phyloP scores from a whole-genome alignment of 75 land plant species.

The Selaginella tamariscina region DNA sequence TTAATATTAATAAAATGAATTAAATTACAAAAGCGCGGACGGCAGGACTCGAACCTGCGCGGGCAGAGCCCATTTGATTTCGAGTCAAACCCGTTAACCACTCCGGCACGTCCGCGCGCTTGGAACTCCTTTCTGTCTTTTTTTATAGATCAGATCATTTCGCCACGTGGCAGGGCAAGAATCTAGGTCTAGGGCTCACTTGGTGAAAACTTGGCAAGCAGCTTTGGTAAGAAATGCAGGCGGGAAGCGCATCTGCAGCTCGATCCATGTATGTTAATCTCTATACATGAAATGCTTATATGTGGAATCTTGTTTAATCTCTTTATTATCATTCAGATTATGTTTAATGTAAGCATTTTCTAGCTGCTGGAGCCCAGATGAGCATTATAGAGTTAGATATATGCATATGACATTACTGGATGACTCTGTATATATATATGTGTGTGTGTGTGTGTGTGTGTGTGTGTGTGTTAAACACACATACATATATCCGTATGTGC shows the following conservation, averaged over 20 bases:
- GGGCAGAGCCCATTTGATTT: slow-evolving; percentile 32
- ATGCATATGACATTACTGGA: too few relatives aligned
- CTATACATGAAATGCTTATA: not conserved
- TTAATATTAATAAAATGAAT: too few relatives aligned
- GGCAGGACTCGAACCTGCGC: slow-evolving; percentile 32
- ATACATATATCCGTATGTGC: too few relatives aligned
- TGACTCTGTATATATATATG: too few relatives aligned
- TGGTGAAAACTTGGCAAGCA: not conserved
- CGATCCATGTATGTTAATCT: not conserved
- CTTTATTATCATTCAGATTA: too few relatives aligned
- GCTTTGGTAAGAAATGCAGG: not conserved
- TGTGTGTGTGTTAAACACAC: too few relatives aligned
- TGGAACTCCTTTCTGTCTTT: not conserved
- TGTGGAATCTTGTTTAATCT: too few relatives aligned
- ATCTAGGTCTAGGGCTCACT: not conserved
- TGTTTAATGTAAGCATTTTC: too few relatives aligned
- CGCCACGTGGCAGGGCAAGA: not conserved
- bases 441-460: too few relatives aligned
- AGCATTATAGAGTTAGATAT: too few relatives aligned
- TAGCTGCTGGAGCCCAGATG: not conserved
- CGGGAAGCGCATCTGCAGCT: not conserved
- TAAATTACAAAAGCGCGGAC: slow-evolving; percentile 15
- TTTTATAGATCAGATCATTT: not conserved
- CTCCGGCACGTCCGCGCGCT: slow-evolving; percentile 16
- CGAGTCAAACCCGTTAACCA: slow-evolving; percentile 32